Evolutionary conservation across 371 early-diverging fungal genomes (phyloP).

Genomic region (Haplosporangium sp.): DNA sequence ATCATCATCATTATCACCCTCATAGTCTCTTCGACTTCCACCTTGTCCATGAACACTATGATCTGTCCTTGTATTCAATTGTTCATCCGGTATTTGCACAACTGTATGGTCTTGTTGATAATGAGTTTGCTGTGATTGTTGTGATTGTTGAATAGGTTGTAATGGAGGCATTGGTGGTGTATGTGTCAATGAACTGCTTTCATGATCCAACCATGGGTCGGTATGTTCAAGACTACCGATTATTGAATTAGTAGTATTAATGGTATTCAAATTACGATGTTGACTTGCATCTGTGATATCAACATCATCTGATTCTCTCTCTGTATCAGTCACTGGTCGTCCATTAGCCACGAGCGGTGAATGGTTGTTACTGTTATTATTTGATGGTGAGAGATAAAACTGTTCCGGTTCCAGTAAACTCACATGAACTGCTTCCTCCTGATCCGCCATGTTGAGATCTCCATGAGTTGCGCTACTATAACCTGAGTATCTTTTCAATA

Average conservation of each 20-base stretch:
- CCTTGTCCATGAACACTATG: neutral
- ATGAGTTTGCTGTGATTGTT: neutral
- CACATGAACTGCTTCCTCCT: conserved; percentile 33
- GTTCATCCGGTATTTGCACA: conserved; percentile 22
- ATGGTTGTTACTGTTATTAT: conserved; percentile 16
- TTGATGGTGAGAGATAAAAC: conserved; percentile 28
- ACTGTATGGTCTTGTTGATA: conserved; percentile 10
- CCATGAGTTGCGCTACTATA: conserved; percentile 25
- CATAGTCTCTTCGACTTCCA: conserved; percentile 9
- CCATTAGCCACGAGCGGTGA: conserved; percentile 14
- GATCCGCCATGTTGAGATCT: conserved; percentile 28
- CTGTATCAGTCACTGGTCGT: neutral
- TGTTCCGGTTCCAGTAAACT: conserved; percentile 36
- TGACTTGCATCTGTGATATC: conserved; percentile 11
- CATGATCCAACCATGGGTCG: neutral
- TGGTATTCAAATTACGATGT: neutral
- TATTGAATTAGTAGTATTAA: neutral
- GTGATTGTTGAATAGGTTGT: conserved; percentile 5
- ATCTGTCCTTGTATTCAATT: conserved; percentile 5
- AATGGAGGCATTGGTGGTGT: conserved; percentile 22
- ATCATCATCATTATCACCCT: conserved; percentile 29
- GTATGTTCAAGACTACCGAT: neutral
- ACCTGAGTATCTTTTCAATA: conserved; percentile 25
- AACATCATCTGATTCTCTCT: conserved; percentile 21
- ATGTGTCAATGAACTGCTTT: neutral